Conservation (phyloP, 768 basidiomycete species). For the Cystobasidium onofrii region DNA sequence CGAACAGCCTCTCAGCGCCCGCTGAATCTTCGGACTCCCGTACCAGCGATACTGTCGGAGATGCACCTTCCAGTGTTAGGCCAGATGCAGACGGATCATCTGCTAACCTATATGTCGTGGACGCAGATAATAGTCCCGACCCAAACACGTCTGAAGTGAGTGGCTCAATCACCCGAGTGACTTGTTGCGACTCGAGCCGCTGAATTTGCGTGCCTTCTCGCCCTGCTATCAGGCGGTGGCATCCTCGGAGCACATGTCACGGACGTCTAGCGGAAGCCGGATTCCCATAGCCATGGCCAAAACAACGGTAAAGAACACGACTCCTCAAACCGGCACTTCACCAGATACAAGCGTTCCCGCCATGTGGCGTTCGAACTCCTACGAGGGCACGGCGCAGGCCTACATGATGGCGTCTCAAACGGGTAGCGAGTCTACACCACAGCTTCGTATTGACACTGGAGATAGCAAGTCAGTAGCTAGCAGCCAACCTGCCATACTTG, state of each 20-base stretch:
- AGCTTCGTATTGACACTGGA: background rate
- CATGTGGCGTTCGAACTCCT: conserved; percentile 22
- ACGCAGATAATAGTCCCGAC: background rate
- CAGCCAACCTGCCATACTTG: background rate
- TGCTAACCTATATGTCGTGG: background rate
- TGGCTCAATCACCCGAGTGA: no score
- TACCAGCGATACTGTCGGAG: no score
- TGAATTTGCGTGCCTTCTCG: no score
- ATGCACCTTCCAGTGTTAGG: no score
- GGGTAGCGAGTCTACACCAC: background rate
- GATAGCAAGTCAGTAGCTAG: background rate
- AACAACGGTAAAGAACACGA: background rate
- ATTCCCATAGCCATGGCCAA: background rate
- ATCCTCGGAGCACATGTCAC: background rate
- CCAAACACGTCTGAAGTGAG: background rate
- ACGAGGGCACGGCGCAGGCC: conserved; percentile 21
- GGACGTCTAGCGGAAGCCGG: background rate
- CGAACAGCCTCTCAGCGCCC: no score
- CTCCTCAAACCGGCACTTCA: background rate
- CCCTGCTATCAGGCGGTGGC: background rate
- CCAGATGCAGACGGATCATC: background rate
- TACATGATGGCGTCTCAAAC: background rate
- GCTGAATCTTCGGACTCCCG: no score
- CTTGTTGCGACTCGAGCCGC: no score
- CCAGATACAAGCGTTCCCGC: conserved; percentile 15